These are phyloP conservation scores for Fusarium newnesense DNA, from an alignment of 2,329 filamentous ascomycete species.

Conservation along the genomic window DNA sequence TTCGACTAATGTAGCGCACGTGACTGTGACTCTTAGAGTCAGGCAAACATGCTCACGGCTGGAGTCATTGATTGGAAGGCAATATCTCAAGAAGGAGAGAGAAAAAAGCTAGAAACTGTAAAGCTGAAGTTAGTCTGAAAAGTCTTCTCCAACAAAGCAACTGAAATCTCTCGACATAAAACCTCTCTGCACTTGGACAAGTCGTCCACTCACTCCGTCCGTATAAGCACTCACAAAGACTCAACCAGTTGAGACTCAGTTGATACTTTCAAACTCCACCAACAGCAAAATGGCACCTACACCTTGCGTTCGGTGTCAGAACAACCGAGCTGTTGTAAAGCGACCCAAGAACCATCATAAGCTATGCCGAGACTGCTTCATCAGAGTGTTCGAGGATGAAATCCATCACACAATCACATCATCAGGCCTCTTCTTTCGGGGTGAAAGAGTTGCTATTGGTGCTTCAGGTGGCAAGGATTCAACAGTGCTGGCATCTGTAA, in stretches of 20 bases:
- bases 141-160: not conserved
- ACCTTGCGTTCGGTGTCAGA: slow-evolving; percentile 79
- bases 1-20: slow-evolving; percentile 15
- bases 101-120: slow-evolving; percentile 19
- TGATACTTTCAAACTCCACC: not conserved
- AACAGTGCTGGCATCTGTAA: slow-evolving; percentile 91
- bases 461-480: slow-evolving; percentile 98
- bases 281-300: slow-evolving; percentile 74
- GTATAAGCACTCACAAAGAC: not conserved
- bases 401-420: slow-evolving; percentile 91
- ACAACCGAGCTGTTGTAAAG: slow-evolving; percentile 85
- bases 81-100: not conserved
- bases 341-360: slow-evolving; percentile 95
- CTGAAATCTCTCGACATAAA: not conserved
- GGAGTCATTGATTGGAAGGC: slow-evolving; percentile 22
- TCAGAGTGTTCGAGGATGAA: slow-evolving; percentile 88
- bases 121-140: not conserved
- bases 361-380: slow-evolving; percentile 90
- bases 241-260: not conserved
- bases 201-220: not conserved
- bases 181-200: not conserved
- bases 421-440: slow-evolving; percentile 81
- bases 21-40: slow-evolving; percentile 26
- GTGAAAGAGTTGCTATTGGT: slow-evolving; percentile 91
- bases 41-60: slow-evolving; percentile 22